Evolutionary conservation across 176 grass and related monocot genomes (phyloP).

Genomic region (Oropetium thomaeum): DNA sequence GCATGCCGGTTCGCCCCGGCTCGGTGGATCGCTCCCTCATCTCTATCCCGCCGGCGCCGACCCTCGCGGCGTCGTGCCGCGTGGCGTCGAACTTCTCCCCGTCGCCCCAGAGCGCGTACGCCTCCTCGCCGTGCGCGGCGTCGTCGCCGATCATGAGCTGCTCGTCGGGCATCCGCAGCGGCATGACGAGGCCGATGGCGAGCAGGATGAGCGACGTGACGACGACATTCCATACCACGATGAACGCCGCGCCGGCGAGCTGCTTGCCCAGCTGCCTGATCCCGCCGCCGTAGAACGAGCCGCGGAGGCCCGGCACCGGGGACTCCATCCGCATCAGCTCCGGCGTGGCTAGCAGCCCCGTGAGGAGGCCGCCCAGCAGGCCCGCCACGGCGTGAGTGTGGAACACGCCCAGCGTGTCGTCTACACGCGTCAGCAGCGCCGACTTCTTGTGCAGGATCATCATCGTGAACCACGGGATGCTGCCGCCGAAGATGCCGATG

Average conservation of each 20-base stretch:
- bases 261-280: slow-evolving; percentile 57
- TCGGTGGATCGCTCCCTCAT: slow-evolving; percentile 33
- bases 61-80: slow-evolving; percentile 52
- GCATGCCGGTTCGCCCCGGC: slow-evolving; percentile 34
- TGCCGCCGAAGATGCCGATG: slow-evolving; percentile 62
- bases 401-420: slow-evolving; percentile 73
- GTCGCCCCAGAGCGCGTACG: slow-evolving; percentile 83
- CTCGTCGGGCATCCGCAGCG: slow-evolving; percentile 74
- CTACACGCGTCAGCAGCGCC: slow-evolving; percentile 57
- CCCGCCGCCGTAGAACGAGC: slow-evolving; percentile 74
- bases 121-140: slow-evolving; percentile 80
- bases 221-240: slow-evolving; percentile 58
- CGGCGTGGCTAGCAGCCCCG: slow-evolving; percentile 63
- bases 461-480: slow-evolving; percentile 86
- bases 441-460: slow-evolving; percentile 87
- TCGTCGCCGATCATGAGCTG: slow-evolving; percentile 86
- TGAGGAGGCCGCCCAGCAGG: slow-evolving; percentile 63
- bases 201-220: slow-evolving; percentile 65
- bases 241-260: slow-evolving; percentile 64
- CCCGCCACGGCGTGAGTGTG: slow-evolving; percentile 78
- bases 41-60: slow-evolving; percentile 3
- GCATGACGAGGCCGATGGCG: slow-evolving; percentile 48
- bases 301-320: slow-evolving; percentile 33
- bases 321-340: slow-evolving; percentile 45
- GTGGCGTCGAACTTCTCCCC: slow-evolving; percentile 80